Base-by-base conservation (phyloP, 331 rosid species). In the Ulmus americana region DNA sequence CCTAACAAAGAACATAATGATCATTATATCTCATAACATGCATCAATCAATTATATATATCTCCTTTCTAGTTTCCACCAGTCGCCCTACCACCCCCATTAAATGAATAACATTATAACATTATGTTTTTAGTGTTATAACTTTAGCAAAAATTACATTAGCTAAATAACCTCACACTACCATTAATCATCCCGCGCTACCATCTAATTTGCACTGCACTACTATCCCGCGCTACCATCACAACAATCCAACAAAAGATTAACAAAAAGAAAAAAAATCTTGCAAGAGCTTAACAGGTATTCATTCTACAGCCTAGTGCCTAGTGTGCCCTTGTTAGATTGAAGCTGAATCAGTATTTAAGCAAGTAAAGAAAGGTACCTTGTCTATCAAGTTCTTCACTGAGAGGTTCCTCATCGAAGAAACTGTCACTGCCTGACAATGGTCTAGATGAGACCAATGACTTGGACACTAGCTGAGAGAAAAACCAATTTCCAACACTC, bases 401-500 rank as follows among this genome's bases (percentile, higher is more conserved):
- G 10, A 0, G 61, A 10, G 59, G 77, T 45, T 65, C 82, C 74
- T 64, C 90, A 5, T 73, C 61, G 46, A 77, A 84, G 73, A 80
- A 72, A 70, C 77, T 45, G 71, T 70, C 76, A 59, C 87, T 61
- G 48, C 82, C 83, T 0, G 87, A 81, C 63, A 84, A 65, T 10
- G 95, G 85, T 45, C 81, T 70, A 20, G 97, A 72, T 35, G 84
- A 84, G 64, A 83, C 82, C 83, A 85, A 61, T 12, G 95, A 82
- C 61, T 77, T 87, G 70, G 97, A 84, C 16, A 90, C 72, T 14
- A 94, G 59, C 71, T 89, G 98, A 62, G 98, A 82, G 63, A 86
- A 81, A 63, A 94, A 41, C 97, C 96, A 88, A 43, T 94, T 95
- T 63, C 84, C 81, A 48, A 87, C 55, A 69, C 88, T 83, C 74